Evolutionary conservation across 768 basidiomycete genomes (phyloP), one percentile per base, ranked within the genome.

Genomic region (Candolleomyces aberdarensis): DNA sequence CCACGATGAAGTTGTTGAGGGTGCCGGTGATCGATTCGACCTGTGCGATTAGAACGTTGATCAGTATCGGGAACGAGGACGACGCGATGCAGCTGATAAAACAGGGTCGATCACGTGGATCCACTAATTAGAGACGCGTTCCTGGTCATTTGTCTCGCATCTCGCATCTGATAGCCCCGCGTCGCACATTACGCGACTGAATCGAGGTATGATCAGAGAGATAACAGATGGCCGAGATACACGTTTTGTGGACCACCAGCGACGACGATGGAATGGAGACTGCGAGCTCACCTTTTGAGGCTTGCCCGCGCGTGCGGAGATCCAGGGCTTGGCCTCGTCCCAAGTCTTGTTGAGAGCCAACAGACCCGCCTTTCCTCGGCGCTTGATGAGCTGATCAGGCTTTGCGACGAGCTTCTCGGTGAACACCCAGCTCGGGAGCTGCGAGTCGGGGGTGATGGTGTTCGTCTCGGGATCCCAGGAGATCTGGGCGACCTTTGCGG

Each of bases 311-410:
- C 89, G 83, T 64, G 89, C 86, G 57, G 81, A 71, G 71, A 98
- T 91, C 96, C 97, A 98, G 54, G 83, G 75, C 71, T 85, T 92
- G 20, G 92, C 92, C 69, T 90, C 91, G 41, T 87, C 81, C 92
- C 92, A 97, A 22, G 83, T 80, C 79, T 96, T 96, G 87, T 98
- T 98, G 66, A 99, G 83, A 40, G 88, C 87, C 64, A 99, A 85
- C 14, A 99, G 84, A 65, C 97, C 97, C 20, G 94, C 94, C 84
- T 99, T 99, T 70, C 97, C 97, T 63, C 97, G 92, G 65, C 97
- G 91, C 83, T 98, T 99, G 86, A 98, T 98, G 76, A 98, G 89
- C 79, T 97, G 95, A 79, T 96, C 95, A 26, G 95, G 95, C 80
- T 97, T 97, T 17, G 88, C 95, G 69, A 97, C 95, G 74, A 96